Conservation (phyloP, 106 monocot genomes). For the Phalaenopsis equestris region DNA sequence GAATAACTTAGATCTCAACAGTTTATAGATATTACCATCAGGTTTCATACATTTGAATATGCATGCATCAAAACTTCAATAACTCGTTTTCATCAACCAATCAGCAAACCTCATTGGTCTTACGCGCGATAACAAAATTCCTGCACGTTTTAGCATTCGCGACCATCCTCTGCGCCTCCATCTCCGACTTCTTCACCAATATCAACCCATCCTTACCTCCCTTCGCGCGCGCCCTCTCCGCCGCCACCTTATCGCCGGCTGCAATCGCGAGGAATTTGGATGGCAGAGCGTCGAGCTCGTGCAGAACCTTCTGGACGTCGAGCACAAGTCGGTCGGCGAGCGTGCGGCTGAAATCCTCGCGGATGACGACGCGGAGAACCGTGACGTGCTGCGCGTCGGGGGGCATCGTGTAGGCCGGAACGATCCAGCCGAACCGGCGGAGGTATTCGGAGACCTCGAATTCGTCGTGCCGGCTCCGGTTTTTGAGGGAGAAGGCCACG, state of each 20-base stretch:
- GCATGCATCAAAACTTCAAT: no score
- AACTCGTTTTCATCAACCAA: background rate
- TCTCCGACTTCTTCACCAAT: constrained; percentile 10
- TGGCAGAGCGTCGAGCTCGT: constrained; percentile 30
- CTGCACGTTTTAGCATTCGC: constrained; percentile 25
- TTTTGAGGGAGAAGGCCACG: constrained; percentile 68
- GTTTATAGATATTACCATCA: no score
- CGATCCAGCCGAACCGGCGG: constrained; percentile 68
- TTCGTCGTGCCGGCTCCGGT: constrained; percentile 35
- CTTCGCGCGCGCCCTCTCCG: background rate
- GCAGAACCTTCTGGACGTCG: constrained; percentile 44
- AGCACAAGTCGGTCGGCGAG: constrained; percentile 57
- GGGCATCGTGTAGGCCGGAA: constrained; percentile 92
- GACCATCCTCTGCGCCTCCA: constrained; percentile 40
- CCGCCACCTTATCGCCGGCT: background rate
- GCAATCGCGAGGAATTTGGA: constrained; percentile 13
- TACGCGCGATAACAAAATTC: constrained; percentile 46
- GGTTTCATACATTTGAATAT: no score
- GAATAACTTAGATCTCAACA: no score
- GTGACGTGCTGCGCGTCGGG: constrained; percentile 54
- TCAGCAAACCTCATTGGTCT: constrained; percentile 63
- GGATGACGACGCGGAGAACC: constrained; percentile 64
- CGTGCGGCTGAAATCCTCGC: constrained; percentile 78
- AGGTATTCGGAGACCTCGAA: constrained; percentile 59
- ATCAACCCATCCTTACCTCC: background rate